phyloP scores from a whole-genome alignment of 352 stramenopile genomes.

The Globisporangium recalcitrans region DNA sequence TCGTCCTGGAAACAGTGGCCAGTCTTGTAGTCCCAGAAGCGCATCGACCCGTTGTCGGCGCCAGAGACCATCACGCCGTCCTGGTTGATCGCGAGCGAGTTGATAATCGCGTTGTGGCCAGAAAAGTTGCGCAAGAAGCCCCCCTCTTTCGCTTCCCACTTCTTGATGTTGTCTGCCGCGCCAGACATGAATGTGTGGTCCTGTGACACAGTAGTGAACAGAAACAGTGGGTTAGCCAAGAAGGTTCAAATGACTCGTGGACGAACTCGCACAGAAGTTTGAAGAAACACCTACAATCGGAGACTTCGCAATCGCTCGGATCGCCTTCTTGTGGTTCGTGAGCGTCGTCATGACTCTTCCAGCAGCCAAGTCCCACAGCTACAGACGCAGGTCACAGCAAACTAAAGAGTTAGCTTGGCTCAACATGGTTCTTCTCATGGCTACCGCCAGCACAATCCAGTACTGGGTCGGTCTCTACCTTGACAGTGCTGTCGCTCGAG shows the following conservation, averaged over 20 bases:
- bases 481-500: conserved; percentile 93
- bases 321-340: conserved; percentile 99
- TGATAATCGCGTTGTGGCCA: conserved; percentile 97
- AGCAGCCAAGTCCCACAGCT: conserved; percentile 97
- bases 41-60: conserved; percentile 96
- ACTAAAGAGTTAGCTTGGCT: not conserved
- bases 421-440: no score
- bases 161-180: conserved; percentile 98
- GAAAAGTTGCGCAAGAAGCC: conserved; percentile 96
- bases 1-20: conserved; percentile 97
- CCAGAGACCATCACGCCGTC: conserved; percentile 95
- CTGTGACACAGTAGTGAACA: conserved; percentile 25
- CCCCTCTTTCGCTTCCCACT: conserved; percentile 96
- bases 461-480: no score
- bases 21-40: conserved; percentile 98
- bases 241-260: no score
- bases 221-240: not conserved
- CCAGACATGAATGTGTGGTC: conserved; percentile 97
- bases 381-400: not conserved
- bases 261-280: no score
- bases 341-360: conserved; percentile 98
- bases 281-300: conserved; percentile 65
- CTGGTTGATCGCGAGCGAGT: conserved; percentile 97
- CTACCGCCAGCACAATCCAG: no score
- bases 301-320: conserved; percentile 90